Evolutionary conservation across 768 basidiomycete species (phyloP).

Genomic region (Myochromella boudieri): DNA sequence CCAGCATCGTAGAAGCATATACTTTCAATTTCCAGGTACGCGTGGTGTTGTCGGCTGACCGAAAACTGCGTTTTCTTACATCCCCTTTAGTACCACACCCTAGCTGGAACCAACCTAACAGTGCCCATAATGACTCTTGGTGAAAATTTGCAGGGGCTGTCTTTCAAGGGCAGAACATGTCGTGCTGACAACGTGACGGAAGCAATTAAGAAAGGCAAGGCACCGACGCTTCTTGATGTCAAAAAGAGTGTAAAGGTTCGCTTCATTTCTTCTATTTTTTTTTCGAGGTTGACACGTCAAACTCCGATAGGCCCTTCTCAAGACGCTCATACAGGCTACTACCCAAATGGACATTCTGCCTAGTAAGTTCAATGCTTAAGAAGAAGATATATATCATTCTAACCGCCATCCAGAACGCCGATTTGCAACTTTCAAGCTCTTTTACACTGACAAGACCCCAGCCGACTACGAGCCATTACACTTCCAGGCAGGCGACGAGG

Average conservation of each 20-base stretch:
- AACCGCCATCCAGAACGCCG: conserved; percentile 54
- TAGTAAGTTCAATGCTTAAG: conserved; percentile 41
- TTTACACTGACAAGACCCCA: conserved; percentile 79
- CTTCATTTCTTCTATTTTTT: background rate
- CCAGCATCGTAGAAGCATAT: conserved; percentile 83
- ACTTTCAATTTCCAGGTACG: conserved; percentile 85
- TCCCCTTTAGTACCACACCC: conserved; percentile 57
- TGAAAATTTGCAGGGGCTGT: conserved; percentile 53
- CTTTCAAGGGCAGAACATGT: conserved; percentile 32
- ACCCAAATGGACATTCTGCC: conserved; percentile 80
- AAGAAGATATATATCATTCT: background rate
- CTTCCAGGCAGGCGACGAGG: conserved; percentile 69
- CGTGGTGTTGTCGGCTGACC: background rate
- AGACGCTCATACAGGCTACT: conserved; percentile 75
- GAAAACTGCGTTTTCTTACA: background rate
- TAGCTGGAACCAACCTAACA: conserved; percentile 56
- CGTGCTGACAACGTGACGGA: conserved; percentile 50
- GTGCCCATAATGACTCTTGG: conserved; percentile 78
- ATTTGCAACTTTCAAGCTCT: conserved; percentile 86
- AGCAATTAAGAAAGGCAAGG: conserved; percentile 56
- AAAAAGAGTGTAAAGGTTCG: conserved; percentile 77
- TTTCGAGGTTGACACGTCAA: too few species aligned
- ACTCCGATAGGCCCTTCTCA: conserved; percentile 60
- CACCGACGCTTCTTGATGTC: conserved; percentile 78
- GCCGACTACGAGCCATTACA: conserved; percentile 82